Base-by-base conservation (phyloP, 1,284 basidiomycete genomes). In the Apiotrichum brassicae region DNA sequence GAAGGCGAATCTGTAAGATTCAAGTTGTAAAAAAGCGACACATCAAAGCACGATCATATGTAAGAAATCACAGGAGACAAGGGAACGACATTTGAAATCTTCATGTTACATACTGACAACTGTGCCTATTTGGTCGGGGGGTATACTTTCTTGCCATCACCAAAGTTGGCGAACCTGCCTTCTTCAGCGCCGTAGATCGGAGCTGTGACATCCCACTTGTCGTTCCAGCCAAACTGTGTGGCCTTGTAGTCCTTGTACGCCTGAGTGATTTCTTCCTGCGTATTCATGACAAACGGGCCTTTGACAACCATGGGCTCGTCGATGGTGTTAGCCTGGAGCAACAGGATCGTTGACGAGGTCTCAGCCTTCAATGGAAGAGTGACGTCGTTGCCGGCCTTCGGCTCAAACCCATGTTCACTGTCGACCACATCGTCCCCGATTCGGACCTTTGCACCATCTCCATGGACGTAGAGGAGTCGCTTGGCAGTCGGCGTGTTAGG, bases 201-300 rank as follows among this genome's bases (percentile, higher is more conserved):
- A 16, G 26, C 22, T n/a, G n/a, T 14, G 9, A 24, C 16, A 9
- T 25, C 11, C 46, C 46, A 47, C 5, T 32, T 39, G 18, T 35
- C 28, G 20, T 41, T 32, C 45, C 45, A 46, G 16, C 54, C 54
- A 45, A 56, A 56, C 18, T 48, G 41, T 4, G 48, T 56, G 19
- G 44, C 39, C 48, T 51, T 46, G 51, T 56, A 56, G 45, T 53
- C 50, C 11, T 23, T 24, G 38, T 50, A 53, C 23, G 44, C 48
- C 23, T 52, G 36, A 13, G 26, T 18, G 30, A 52, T 47, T 42
- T 56, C 50, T 22, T 53, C 36, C 30, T 52, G 33, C 12, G 54
- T 53, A 41, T 50, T 56, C 43, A 49, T 50, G 20, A 56, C 54
- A 16, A 56, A 56, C 14, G 54, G 54, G 14, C 54, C 54, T 18